Base-by-base conservation (phyloP, 805 yeast species). In the Yarrowia bubula region DNA sequence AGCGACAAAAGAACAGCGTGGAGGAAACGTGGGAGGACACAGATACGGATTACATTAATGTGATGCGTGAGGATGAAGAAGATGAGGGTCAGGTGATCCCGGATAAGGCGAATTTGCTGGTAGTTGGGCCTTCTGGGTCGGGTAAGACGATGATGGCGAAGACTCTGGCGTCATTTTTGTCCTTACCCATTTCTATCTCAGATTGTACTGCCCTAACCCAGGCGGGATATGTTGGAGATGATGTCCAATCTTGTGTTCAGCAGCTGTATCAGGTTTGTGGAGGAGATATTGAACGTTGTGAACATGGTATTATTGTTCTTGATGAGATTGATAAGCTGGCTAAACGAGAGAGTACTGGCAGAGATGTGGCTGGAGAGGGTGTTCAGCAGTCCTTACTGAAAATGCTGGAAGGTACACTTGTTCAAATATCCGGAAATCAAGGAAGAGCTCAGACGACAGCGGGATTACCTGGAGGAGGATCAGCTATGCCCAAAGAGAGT, bases 211-310 rank as follows among this genome's bases (percentile, higher is more conserved):
- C 85, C 48, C 70, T 84, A 66, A 84, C 88, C 0, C 88, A 84
- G 69, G 86, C 88, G 0, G 88, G 88, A 7, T 84, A 85, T 69
- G 83, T 85, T 48, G 88, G 88, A 28, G 88, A 84, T 66, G 88
- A 85, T 72, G 85, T 83, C 15, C 87, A 85, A 67, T 75, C 80
- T 35, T 84, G 87, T 68, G 78, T 84, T 28, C 84, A 83, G 70
- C 77, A 85, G 65, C 73, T 84, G 18, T 72, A 84, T 57, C 80
- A 80, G 2, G 79, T 76, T 67, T 80, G 87, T 3, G 81, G 80
- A 47, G 82, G 79, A 68, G 84, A 84, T 68, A 81, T 83, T 28
- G 81, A 79, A 9, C 77, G 77, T 14, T 64, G 67, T 33, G 85
- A 84, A 69, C 78, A 79, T 65, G 89, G 89, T 4, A 83, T 84